Conservation (phyloP, 768 basidiomycete species). For the Phlebiopsis flavidoalba region DNA sequence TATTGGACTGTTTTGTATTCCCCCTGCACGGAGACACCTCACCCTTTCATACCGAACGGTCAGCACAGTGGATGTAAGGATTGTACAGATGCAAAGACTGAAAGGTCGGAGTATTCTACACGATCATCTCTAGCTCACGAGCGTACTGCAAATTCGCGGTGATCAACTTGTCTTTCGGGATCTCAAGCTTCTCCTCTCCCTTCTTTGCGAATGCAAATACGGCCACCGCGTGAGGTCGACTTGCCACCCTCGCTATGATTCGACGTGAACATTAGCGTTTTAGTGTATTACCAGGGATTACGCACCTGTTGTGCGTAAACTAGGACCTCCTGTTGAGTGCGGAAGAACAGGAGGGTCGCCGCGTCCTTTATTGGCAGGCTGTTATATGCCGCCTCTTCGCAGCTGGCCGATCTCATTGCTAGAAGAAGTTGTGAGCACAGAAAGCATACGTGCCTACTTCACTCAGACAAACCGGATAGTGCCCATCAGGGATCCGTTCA, state of each 20-base stretch:
- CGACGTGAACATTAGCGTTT: not conserved
- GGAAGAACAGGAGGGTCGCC: slow-evolving; percentile 88
- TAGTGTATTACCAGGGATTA: not conserved
- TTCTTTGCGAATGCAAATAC: slow-evolving; percentile 78
- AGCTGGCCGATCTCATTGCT: slow-evolving; percentile 98
- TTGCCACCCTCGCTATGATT: slow-evolving; percentile 73
- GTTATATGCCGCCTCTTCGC: slow-evolving; percentile 91
- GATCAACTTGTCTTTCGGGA: slow-evolving; percentile 82
- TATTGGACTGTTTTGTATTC: slow-evolving; percentile 16
- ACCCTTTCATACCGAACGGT: not conserved
- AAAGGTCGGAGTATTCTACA: slow-evolving; percentile 36
- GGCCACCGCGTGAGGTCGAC: slow-evolving; percentile 64
- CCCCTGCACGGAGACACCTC: not conserved
- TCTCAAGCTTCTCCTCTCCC: slow-evolving; percentile 77
- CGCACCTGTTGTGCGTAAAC: slow-evolving; percentile 77
- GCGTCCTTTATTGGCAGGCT: slow-evolving; percentile 89
- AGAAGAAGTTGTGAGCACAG: not conserved
- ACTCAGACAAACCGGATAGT: slow-evolving; percentile 70
- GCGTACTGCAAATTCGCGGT: slow-evolving; percentile 74
- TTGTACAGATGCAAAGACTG: not conserved
- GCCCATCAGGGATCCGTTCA: slow-evolving; percentile 86
- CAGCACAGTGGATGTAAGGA: not conserved
- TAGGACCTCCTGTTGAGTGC: slow-evolving; percentile 70
- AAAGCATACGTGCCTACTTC: slow-evolving; percentile 3
- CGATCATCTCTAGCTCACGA: slow-evolving; percentile 87